These are phyloP conservation scores for Phytopythium delawarense DNA, from an alignment of 352 stramenopile genomes.

Conservation along the genomic window DNA sequence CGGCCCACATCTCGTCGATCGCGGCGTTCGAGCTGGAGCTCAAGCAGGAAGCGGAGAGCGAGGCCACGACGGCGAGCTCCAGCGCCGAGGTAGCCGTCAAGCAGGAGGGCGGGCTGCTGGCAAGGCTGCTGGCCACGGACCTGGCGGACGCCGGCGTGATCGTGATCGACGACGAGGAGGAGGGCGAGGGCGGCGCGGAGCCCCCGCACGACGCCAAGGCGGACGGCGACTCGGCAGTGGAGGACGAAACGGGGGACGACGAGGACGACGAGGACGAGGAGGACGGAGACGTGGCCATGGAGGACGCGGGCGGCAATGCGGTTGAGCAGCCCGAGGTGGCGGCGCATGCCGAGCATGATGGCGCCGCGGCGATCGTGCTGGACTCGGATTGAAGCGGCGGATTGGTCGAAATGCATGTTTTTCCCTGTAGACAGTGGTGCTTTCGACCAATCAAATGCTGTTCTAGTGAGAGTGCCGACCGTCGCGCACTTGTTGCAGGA, in stretches of 20 bases:
- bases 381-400: neutral
- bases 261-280: slow-evolving; percentile 35
- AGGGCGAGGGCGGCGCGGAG: slow-evolving; percentile 22
- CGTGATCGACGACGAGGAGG: slow-evolving; percentile 56
- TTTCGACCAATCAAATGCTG: too few species aligned
- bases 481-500: neutral
- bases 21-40: slow-evolving; percentile 49
- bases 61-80: slow-evolving; percentile 4
- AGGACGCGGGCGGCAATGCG: slow-evolving; percentile 7
- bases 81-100: slow-evolving; percentile 14
- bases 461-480: neutral
- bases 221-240: slow-evolving; percentile 14
- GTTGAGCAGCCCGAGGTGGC: neutral
- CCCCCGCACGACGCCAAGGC: slow-evolving; percentile 9
- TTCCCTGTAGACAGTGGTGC: neutral
- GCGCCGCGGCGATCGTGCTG: neutral
- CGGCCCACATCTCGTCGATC: slow-evolving; percentile 72
- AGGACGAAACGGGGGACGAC: slow-evolving; percentile 24
- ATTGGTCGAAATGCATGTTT: slow-evolving; percentile 1
- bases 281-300: slow-evolving; percentile 18
- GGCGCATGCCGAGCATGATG: neutral
- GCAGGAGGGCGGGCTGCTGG: slow-evolving; percentile 34
- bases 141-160: slow-evolving; percentile 40
- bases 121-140: slow-evolving; percentile 46
- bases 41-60: slow-evolving; percentile 12